A percentile compares a stretch with the other conserved stretches of the same genome.
Evolutionary conservation across 495 filamentous ascomycete species (phyloP).

Genomic region (Patellaria atrata): DNA sequence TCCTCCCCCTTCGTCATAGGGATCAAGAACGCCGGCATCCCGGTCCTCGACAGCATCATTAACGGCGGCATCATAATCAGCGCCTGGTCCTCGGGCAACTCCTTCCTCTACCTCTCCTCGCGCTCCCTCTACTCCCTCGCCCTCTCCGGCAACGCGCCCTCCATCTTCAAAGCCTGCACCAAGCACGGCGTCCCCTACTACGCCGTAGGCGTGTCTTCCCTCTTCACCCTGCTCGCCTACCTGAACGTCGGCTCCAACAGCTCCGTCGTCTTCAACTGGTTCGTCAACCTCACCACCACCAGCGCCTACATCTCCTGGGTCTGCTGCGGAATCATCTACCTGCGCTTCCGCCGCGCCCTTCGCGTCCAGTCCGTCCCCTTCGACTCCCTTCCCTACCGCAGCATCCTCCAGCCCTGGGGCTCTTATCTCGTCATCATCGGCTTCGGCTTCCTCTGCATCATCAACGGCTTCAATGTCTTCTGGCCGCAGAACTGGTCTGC

Average conservation of each 20-base stretch:
- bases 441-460: slow-evolving; percentile 37
- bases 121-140: slow-evolving; percentile 36
- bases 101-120: slow-evolving; percentile 43
- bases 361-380: slow-evolving; percentile 32
- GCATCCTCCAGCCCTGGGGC: slow-evolving; percentile 38
- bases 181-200: slow-evolving; percentile 23
- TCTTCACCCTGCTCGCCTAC: slow-evolving; percentile 23
- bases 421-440: slow-evolving; percentile 35
- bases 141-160: slow-evolving; percentile 22
- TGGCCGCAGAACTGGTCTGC: slow-evolving; percentile 40
- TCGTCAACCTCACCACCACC: slow-evolving; percentile 47
- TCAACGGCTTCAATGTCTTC: slow-evolving; percentile 52
- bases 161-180: slow-evolving; percentile 22
- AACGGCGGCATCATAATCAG: slow-evolving; percentile 59
- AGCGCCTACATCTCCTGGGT: slow-evolving; percentile 49
- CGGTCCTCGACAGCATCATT: slow-evolving; percentile 45
- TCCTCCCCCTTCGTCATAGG: slow-evolving; percentile 47
- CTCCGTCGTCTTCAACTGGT: slow-evolving; percentile 34
- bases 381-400: slow-evolving; percentile 37
- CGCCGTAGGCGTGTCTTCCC: slow-evolving; percentile 20
- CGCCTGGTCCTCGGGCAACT: slow-evolving; percentile 52
- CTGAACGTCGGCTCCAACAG: slow-evolving; percentile 16
- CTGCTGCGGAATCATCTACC: slow-evolving; percentile 42
- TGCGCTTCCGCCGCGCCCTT: slow-evolving; percentile 44
- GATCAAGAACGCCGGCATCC: slow-evolving; percentile 38